Evolutionary conservation across 768 basidiomycete genomes (phyloP).

Genomic region (Tulasnella calospora): DNA sequence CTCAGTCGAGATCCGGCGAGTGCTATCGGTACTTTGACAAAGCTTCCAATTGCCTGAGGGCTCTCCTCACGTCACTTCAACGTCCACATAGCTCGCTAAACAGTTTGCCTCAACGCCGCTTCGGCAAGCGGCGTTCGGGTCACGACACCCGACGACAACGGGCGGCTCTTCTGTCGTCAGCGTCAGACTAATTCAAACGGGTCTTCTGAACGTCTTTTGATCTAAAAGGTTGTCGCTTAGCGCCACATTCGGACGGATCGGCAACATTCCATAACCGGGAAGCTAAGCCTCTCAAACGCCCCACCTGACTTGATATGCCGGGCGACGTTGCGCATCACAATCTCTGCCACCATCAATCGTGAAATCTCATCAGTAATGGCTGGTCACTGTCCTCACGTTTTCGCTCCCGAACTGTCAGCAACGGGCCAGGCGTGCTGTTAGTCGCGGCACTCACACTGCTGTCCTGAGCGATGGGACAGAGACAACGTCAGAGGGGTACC

Average conservation of each 20-base stretch:
- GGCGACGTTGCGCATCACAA: neutral
- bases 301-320: neutral
- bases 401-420: neutral
- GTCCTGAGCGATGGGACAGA: neutral
- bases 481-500: slow-evolving; percentile 4
- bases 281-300: neutral
- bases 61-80: neutral
- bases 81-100: neutral
- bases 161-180: neutral
- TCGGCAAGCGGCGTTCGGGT: neutral
- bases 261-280: slow-evolving; percentile 5
- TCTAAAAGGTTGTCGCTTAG: neutral
- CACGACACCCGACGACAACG: neutral
- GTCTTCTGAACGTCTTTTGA: neutral
- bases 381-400: neutral
- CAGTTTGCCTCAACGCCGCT: neutral
- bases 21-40: neutral
- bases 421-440: neutral
- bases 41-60: neutral
- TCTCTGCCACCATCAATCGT: neutral
- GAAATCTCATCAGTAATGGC: neutral
- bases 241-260: neutral
- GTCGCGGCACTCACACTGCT: neutral
- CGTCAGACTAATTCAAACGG: neutral
- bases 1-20: neutral